A percentile compares a stretch with the other conserved stretches of the same genome.
Conservation (phyloP, 164 flowering plant species). For the Berberis vulgaris region DNA sequence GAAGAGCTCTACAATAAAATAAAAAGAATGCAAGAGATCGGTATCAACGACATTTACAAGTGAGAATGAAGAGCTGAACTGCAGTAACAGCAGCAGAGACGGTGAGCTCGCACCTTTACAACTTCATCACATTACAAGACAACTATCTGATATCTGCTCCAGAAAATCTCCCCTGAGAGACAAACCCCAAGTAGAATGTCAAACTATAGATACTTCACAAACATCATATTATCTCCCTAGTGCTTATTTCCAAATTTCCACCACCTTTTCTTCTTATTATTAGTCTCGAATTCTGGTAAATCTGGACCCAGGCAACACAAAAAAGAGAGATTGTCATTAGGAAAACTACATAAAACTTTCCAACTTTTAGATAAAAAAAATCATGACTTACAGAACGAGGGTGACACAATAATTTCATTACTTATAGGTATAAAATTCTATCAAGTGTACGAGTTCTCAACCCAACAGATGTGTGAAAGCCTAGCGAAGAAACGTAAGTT, state of each 20-base stretch:
- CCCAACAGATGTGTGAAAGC: background rate
- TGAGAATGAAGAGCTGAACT: background rate
- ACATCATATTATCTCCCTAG: slow-evolving; percentile 12
- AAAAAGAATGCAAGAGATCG: background rate
- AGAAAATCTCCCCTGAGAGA: slow-evolving; percentile 16
- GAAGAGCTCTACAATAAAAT: background rate
- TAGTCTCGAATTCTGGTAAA: slow-evolving; percentile 27
- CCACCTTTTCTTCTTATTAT: slow-evolving; percentile 52
- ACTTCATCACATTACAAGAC: slow-evolving; percentile 3
- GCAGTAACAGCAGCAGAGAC: background rate
- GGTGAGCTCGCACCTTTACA: background rate
- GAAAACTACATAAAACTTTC: no score
- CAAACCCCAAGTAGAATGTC: slow-evolving; percentile 10
- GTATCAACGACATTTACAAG: background rate
- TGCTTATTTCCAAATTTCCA: slow-evolving; percentile 40
- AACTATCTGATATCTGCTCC: slow-evolving; percentile 13
- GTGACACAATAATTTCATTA: background rate
- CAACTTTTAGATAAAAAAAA: no score
- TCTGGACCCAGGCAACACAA: slow-evolving; percentile 23
- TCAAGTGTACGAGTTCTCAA: background rate
- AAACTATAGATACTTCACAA: slow-evolving; percentile 3
- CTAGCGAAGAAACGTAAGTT: no score
- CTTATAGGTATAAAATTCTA: background rate
- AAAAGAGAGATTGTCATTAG: background rate
- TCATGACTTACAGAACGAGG: no score